Evolutionary conservation across 2,329 filamentous ascomycete genomes (phyloP).

Genomic region (Meredithiella fracta): DNA sequence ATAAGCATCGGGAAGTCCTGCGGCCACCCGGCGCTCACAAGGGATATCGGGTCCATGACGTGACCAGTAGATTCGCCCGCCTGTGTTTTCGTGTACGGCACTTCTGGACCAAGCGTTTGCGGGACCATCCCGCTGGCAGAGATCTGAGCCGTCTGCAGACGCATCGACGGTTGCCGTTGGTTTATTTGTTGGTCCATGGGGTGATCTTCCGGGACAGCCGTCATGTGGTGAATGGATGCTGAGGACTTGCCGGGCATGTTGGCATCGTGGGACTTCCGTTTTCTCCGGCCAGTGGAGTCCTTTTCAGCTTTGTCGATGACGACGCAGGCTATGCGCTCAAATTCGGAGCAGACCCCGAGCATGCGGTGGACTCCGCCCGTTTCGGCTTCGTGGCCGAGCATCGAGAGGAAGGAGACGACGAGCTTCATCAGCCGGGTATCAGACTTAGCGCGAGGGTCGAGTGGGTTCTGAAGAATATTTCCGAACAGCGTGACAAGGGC

Average conservation of each 20-base stretch:
- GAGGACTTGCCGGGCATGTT: constrained; percentile 13
- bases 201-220: constrained; percentile 16
- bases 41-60: constrained; percentile 11
- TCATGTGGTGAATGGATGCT: constrained; percentile 11
- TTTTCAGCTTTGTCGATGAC: constrained; percentile 85
- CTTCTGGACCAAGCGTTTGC: constrained; percentile 5
- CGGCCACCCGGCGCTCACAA: constrained; percentile 28
- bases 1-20: constrained; percentile 26
- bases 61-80: background rate
- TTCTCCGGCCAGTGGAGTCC: constrained; percentile 62
- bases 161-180: background rate
- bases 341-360: constrained; percentile 87
- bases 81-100: constrained; percentile 8
- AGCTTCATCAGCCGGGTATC: constrained; percentile 84
- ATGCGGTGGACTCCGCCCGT: constrained; percentile 86
- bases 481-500: constrained; percentile 89
- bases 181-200: background rate
- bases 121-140: background rate
- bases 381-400: constrained; percentile 74
- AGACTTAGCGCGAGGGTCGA: constrained; percentile 72
- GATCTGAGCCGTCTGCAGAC: background rate
- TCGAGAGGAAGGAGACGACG: constrained; percentile 81
- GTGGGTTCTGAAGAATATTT: constrained; percentile 88
- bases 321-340: constrained; percentile 80
- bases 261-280: constrained; percentile 58